Base-by-base conservation (phyloP, 2,329 filamentous ascomycete species). In the Lasiodiplodia theobromae region DNA sequence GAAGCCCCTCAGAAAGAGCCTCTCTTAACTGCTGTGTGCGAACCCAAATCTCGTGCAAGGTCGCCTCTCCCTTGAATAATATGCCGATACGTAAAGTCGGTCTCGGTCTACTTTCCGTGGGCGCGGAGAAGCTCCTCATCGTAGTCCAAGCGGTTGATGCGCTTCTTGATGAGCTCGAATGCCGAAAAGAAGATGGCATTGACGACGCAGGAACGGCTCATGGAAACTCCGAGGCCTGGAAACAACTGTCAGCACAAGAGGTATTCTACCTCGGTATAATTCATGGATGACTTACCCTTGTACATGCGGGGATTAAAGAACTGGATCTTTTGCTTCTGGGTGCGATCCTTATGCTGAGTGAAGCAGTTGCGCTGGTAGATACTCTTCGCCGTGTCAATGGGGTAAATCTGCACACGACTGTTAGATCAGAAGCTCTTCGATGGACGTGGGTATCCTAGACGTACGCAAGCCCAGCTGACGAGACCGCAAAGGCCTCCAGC, bases 111-210 rank as follows among this genome's bases (percentile, higher is more conserved):
- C 31, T 38, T 64, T 52, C 67, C 67, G 60, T 64, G 51, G 40
- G 58, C 60, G 40, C 62, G 52, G 23, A 69, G 49, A n/a, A 69
- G 47, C 21, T 79, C 75, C 47, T 81, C 78, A 63, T 81, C 78
- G 51, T 77, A 73, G 14, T 75, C 72, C 71, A 82, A 73, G 10
- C 69, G 71, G 70, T 86, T 86, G 77, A 86, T 84, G 63, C 78
- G 77, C 74, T 85, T 86, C 80, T 96, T 96, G 74, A 92, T 86
- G 74, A 93, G 90, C 81, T 96, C 93, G 77, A 96, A 96, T 49
- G 90, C 91, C 53, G 92, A 94, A 82, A 96, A 96, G 85, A 96
- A 96, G 74, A 96, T 92, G 72, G 92, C 92, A 77, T 96, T 96
- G 73, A 96, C 89, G 65, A 93, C 85, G 74, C 91, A 94, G 14